Conservation (phyloP, 768 basidiomycete genomes). For the Lactarius pseudohatsudake region DNA sequence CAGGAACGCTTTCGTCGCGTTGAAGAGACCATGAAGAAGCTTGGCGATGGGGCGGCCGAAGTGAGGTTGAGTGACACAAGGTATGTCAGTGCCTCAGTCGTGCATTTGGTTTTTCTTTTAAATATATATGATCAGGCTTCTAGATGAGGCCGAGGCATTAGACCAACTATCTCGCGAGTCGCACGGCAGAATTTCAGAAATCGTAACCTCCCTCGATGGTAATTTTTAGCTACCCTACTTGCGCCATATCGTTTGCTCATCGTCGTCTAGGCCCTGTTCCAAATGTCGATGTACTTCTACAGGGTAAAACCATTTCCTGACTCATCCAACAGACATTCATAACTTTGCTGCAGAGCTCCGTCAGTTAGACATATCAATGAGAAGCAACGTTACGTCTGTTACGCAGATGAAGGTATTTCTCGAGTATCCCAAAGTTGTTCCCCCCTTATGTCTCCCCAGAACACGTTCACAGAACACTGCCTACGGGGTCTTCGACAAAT, state of each 20-base stretch:
- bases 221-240: background rate
- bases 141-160: slow-evolving; percentile 25
- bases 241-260: slow-evolving; percentile 3
- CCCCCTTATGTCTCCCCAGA: slow-evolving; percentile 43
- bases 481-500: slow-evolving; percentile 71
- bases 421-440: background rate
- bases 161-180: slow-evolving; percentile 23
- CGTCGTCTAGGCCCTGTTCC: slow-evolving; percentile 42
- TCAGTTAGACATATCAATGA: slow-evolving; percentile 24
- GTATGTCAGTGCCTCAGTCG: slow-evolving; percentile 12
- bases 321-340: background rate
- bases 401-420: slow-evolving; percentile 25
- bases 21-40: slow-evolving; percentile 25
- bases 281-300: slow-evolving; percentile 50
- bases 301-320: slow-evolving; percentile 41
- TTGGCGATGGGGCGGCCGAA: slow-evolving; percentile 27
- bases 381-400: slow-evolving; percentile 21
- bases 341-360: slow-evolving; percentile 26
- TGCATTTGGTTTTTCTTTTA: background rate
- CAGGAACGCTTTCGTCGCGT: slow-evolving; percentile 62
- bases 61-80: slow-evolving; percentile 23
- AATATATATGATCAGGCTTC: slow-evolving; percentile 7
- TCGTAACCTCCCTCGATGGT: slow-evolving; percentile 23
- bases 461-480: slow-evolving; percentile 67
- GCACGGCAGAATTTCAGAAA: slow-evolving; percentile 19